Conservation (phyloP, 441 rosid genomes). For the Erodium moschatum region DNA sequence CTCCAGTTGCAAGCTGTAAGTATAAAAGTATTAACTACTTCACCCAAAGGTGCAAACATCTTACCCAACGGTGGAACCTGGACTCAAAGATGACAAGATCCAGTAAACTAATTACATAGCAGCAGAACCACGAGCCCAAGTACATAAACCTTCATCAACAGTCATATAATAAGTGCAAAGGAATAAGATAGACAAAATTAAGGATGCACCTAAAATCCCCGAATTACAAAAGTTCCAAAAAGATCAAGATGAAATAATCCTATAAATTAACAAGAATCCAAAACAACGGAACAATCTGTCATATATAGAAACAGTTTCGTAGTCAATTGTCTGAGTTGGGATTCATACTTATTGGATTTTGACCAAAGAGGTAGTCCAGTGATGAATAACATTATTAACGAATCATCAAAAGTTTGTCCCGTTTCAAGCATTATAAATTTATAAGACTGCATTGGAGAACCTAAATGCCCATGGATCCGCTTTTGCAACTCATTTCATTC, state of each 20-base stretch:
- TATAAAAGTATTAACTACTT: constrained; percentile 20
- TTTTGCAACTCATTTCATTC: neutral
- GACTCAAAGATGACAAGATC: neutral
- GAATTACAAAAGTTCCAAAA: neutral
- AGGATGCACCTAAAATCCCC: neutral
- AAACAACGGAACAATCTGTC: neutral
- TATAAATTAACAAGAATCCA: neutral
- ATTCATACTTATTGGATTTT: neutral
- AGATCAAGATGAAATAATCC: neutral
- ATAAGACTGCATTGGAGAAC: neutral
- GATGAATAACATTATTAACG: neutral
- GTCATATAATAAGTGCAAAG: neutral
- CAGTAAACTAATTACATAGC: neutral
- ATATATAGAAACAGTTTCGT: too few relatives aligned
- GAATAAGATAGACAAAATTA: neutral
- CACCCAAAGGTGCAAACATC: neutral
- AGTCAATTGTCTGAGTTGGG: neutral
- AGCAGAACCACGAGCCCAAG: neutral
- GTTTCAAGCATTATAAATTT: neutral
- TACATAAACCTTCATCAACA: neutral
- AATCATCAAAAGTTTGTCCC: neutral
- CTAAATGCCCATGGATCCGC: neutral
- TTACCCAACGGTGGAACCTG: neutral
- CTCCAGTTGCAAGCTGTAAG: constrained; percentile 71
- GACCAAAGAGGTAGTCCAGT: too few relatives aligned